phyloP scores from a whole-genome alignment of 2,329 filamentous ascomycete genomes.

The Gyromitra esculenta region DNA sequence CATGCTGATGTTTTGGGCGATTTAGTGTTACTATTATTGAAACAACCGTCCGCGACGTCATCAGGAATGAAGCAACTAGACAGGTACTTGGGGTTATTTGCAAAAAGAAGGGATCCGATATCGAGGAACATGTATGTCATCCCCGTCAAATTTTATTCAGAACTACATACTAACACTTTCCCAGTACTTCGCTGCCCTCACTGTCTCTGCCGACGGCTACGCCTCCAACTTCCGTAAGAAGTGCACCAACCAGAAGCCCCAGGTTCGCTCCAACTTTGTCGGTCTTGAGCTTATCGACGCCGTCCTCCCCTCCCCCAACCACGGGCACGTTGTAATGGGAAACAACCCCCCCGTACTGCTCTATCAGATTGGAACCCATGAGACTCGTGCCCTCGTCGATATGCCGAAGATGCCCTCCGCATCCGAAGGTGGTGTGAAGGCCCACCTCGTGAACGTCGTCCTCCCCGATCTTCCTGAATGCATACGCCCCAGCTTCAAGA shows the following conservation, averaged over 20 bases:
- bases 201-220: conserved; percentile 91
- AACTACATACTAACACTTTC: conserved; percentile 6
- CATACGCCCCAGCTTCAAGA: conserved; percentile 77
- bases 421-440: conserved; percentile 81
- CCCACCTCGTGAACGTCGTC: conserved; percentile 81
- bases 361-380: conserved; percentile 95
- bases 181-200: conserved; percentile 87
- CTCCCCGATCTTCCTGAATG: conserved; percentile 78
- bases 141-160: not conserved
- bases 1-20: conserved; percentile 25
- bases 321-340: conserved; percentile 88
- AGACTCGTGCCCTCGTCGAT: conserved; percentile 78
- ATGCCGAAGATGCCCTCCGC: conserved; percentile 75
- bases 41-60: conserved; percentile 80
- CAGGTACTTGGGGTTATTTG: conserved; percentile 79
- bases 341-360: conserved; percentile 81
- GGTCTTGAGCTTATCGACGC: conserved; percentile 92
- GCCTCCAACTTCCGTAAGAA: conserved; percentile 88
- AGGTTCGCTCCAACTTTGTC: conserved; percentile 88
- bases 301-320: conserved; percentile 75
- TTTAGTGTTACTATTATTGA: conserved; percentile 81
- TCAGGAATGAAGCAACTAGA: conserved; percentile 73
- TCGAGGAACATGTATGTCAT: conserved; percentile 59
- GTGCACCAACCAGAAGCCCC: conserved; percentile 72
- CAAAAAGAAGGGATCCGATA: conserved; percentile 53